Conservation (phyloP, 169 alveolate genomes). For the Eimeria zaria region DNA sequence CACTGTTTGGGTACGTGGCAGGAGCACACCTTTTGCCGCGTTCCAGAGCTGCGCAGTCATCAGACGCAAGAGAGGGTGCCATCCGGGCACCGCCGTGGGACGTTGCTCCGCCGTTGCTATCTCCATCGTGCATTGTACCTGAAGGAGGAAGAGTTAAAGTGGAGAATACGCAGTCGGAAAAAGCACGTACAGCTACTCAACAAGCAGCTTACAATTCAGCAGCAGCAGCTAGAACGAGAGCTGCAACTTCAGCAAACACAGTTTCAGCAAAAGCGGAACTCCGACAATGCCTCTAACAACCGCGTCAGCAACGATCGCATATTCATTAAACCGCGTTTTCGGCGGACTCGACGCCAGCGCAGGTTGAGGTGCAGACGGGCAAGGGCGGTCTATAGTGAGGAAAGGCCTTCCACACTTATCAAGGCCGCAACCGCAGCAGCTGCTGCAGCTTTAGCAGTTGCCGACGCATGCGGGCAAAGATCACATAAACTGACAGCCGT, state of each 20-base stretch:
- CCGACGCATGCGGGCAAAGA: conserved; percentile 38
- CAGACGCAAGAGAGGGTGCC: background rate
- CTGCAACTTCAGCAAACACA: conserved; percentile 61
- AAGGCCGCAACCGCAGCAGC: conserved; percentile 57
- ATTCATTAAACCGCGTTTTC: background rate
- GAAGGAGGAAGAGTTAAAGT: conserved; percentile 19
- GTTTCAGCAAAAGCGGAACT: background rate
- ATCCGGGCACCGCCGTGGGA: background rate
- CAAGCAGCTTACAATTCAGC: conserved; percentile 44
- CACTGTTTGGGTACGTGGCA: background rate
- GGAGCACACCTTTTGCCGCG: background rate
- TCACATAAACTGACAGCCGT: background rate
- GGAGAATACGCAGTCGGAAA: conserved; percentile 19
- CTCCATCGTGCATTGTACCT: background rate
- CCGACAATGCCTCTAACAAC: background rate
- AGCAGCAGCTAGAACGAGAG: conserved; percentile 10
- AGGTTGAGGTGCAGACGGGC: background rate
- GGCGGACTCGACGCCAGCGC: background rate
- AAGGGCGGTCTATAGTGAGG: background rate
- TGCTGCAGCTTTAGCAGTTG: conserved; percentile 55
- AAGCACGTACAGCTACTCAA: conserved; percentile 37
- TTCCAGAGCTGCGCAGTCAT: background rate
- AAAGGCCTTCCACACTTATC: background rate
- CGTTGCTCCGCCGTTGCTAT: background rate
- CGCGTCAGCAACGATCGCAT: background rate